Conservation (phyloP, 768 basidiomycete species). For the Albatrellus ellisii region DNA sequence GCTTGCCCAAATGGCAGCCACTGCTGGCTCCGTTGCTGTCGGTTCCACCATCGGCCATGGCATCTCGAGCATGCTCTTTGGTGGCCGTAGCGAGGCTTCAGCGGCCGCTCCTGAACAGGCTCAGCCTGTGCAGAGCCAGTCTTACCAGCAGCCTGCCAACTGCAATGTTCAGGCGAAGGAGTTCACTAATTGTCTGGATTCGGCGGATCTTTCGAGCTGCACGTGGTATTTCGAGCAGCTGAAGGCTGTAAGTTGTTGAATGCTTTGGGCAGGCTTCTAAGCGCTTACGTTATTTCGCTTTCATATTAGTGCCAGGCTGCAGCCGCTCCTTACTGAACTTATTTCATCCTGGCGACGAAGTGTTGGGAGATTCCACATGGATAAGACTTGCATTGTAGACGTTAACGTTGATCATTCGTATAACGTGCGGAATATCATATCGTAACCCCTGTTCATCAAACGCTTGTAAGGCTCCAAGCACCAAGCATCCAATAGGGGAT, state of each 20-base stretch:
- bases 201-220: conserved; percentile 68
- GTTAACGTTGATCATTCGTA: no score
- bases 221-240: conserved; percentile 81
- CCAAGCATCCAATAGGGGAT: no score
- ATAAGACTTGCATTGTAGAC: no score
- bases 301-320: conserved; percentile 11
- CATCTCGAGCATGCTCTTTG: conserved; percentile 83
- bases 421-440: no score
- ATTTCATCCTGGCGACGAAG: no score
- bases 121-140: conserved; percentile 32
- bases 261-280: neutral
- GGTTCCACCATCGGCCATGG: conserved; percentile 87
- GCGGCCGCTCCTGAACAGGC: conserved; percentile 28
- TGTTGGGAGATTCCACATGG: neutral
- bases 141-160: conserved; percentile 35
- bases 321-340: conserved; percentile 13
- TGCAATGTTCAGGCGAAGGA: conserved; percentile 83
- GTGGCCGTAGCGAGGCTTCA: conserved; percentile 39
- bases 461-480: no score
- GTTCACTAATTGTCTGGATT: conserved; percentile 77
- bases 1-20: conserved; percentile 77
- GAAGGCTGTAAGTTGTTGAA: conserved; percentile 52
- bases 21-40: conserved; percentile 81
- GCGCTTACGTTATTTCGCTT: neutral
- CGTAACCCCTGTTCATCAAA: no score